These are phyloP conservation scores for Phaeosphaeriaceae sp. DNA, from an alignment of 2,329 filamentous ascomycete species.

Conservation along the genomic window DNA sequence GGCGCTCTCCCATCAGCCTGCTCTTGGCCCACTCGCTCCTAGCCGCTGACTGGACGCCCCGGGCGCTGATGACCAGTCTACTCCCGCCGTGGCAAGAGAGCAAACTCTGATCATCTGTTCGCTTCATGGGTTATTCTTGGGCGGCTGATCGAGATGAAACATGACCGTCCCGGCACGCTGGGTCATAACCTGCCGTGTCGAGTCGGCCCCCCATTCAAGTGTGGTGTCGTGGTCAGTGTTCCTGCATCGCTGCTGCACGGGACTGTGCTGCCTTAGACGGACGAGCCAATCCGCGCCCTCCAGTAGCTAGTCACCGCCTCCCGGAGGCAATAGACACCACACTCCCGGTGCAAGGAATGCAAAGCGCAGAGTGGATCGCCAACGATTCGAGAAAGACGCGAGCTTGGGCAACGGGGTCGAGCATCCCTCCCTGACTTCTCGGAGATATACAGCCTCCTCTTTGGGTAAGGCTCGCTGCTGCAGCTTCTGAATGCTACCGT, in stretches of 20 bases:
- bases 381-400: constrained; percentile 43
- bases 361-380: constrained; percentile 42
- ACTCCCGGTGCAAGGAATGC: constrained; percentile 50
- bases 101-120: constrained; percentile 48
- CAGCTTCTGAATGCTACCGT: constrained; percentile 58
- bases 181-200: constrained; percentile 47
- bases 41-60: constrained; percentile 39
- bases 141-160: constrained; percentile 50
- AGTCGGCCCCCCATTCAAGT: constrained; percentile 42
- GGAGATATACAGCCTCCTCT: constrained; percentile 51
- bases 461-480: constrained; percentile 55
- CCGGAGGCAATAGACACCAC: constrained; percentile 33
- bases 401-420: constrained; percentile 48
- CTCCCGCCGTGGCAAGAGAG: constrained; percentile 29
- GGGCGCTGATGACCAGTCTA: constrained; percentile 32
- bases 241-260: constrained; percentile 52
- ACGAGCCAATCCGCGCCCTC: constrained; percentile 39
- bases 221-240: constrained; percentile 51
- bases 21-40: constrained; percentile 27
- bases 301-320: constrained; percentile 28
- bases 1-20: constrained; percentile 36
- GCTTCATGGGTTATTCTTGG: constrained; percentile 47
- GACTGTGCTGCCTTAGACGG: constrained; percentile 41
- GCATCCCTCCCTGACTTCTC: constrained; percentile 48
- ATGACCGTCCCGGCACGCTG: constrained; percentile 41